Evolutionary conservation across 192 early-diverging fungal species (phyloP), one percentile per base, ranked within the genome.

Genomic region (Coemansia sp.): DNA sequence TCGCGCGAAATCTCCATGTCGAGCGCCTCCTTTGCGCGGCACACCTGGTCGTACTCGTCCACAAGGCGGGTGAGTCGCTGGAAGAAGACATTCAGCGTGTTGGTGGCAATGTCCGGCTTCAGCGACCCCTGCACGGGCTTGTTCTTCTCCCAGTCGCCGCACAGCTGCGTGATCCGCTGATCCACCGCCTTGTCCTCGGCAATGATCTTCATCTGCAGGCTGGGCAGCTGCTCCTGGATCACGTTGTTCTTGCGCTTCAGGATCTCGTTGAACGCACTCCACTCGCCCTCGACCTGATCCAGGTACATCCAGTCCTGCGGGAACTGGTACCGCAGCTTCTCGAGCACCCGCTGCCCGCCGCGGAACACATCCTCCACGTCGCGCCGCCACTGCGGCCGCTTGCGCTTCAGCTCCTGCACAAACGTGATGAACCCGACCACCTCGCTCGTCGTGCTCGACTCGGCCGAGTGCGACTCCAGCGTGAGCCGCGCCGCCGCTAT

Each of bases 181-280:
- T 96, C 93, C 11, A 98, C 87, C 0, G 89, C 77, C 67, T 91
- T 88, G 83, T 98, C 97, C 75, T 99, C 95, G 1, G 90, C 86
- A n/a, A 93, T 86, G 66, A 98, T 96, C 86, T 98, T 98, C 77
- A 87, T 85, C 85, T 98, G 94, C 60, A 99, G 81, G 39, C 88
- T 93, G 50, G 92, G 93, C 74, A 96, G 90, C 74, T 99, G 98
- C 61, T 98, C 93, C 67, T 96, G 92, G 68, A 99, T 97, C 46
- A 89, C 86, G 59, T 90, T 89, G 71, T 92, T 91, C 88, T 98
- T 98, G 74, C 91, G 87, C 57, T 83, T 84, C 42, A 98, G 72
- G 63, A 99, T 97, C 83, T 98, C 93, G 72, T 92, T 95, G 63
- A 99, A 96, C 4, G 96, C 92, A 72, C 91, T 92, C 95, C 96